Conservation (phyloP, 2,329 filamentous ascomycete species). For the Phoma herbarum region DNA sequence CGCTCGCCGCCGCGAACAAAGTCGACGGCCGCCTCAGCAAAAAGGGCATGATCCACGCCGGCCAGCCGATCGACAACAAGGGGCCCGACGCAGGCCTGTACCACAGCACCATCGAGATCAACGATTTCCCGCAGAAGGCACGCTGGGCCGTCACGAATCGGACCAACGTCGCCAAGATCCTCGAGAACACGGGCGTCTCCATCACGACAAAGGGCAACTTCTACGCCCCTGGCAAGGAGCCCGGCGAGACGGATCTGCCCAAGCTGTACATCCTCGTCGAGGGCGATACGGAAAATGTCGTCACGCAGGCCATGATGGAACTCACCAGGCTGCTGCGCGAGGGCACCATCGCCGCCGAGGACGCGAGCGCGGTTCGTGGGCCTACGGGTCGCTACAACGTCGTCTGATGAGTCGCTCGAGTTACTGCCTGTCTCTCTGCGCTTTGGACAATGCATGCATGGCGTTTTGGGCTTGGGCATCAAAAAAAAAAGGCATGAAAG, state of each 20-base stretch:
- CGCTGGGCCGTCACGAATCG: slow-evolving; percentile 98
- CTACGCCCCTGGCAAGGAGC: slow-evolving; percentile 83
- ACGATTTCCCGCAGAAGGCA: slow-evolving; percentile 98
- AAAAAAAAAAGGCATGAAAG: not conserved
- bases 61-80: slow-evolving; percentile 97
- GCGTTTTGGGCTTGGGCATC: not conserved
- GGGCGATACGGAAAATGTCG: slow-evolving; percentile 92
- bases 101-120: slow-evolving; percentile 97
- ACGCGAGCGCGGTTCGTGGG: slow-evolving; percentile 77
- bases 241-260: slow-evolving; percentile 75
- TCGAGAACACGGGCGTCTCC: slow-evolving; percentile 91
- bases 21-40: slow-evolving; percentile 92
- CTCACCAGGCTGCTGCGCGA: slow-evolving; percentile 88
- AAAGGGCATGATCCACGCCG: slow-evolving; percentile 86
- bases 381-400: slow-evolving; percentile 88
- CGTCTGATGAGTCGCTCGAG: slow-evolving; percentile 22
- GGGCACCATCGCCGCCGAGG: slow-evolving; percentile 86
- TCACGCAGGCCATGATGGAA: slow-evolving; percentile 89
- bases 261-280: slow-evolving; percentile 98
- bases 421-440: too few relatives aligned
- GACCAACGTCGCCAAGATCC: slow-evolving; percentile 97
- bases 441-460: not conserved
- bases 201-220: slow-evolving; percentile 98
- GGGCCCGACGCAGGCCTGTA: slow-evolving; percentile 96
- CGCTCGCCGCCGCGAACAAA: slow-evolving; percentile 86